Conservation (phyloP, 202 grass and related monocot species). For the Alloteropsis angusta region DNA sequence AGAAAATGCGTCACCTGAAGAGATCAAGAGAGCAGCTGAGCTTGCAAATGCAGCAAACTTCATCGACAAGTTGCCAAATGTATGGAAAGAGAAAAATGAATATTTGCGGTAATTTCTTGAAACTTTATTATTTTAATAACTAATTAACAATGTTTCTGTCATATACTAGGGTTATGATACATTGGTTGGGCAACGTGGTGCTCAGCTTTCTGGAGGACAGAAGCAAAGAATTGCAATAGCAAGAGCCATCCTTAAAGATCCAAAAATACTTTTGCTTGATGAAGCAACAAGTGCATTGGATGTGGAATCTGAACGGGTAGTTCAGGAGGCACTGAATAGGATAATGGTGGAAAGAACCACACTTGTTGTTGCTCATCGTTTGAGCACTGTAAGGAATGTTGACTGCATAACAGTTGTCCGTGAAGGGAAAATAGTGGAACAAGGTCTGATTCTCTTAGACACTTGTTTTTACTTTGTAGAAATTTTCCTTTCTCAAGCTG, state of each 20-base stretch:
- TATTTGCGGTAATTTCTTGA: neutral
- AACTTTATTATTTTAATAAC: neutral
- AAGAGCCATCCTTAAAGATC: conserved; percentile 83
- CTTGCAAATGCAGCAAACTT: conserved; percentile 93
- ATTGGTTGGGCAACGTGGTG: conserved; percentile 70
- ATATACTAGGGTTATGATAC: conserved; percentile 68
- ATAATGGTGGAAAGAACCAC: conserved; percentile 82
- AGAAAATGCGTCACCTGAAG: conserved; percentile 57
- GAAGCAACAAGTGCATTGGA: conserved; percentile 96
- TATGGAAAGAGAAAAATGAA: conserved; percentile 23
- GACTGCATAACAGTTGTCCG: conserved; percentile 76
- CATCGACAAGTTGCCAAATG: conserved; percentile 79
- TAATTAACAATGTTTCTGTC: conserved; percentile 11
- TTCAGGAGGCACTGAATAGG: conserved; percentile 80
- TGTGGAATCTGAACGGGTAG: conserved; percentile 80
- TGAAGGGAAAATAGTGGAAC: conserved; percentile 74
- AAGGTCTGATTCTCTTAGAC: conserved; percentile 41
- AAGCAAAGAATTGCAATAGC: conserved; percentile 95
- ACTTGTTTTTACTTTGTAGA: conserved; percentile 2
- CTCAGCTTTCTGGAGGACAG: conserved; percentile 88
- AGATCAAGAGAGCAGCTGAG: conserved; percentile 63
- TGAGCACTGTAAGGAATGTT: conserved; percentile 78
- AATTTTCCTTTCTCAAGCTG: neutral
- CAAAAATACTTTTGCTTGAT: conserved; percentile 86
- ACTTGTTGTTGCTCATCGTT: conserved; percentile 67